Conservation (phyloP, 371 early-diverging fungal genomes). For the Mortierella sp. region DNA sequence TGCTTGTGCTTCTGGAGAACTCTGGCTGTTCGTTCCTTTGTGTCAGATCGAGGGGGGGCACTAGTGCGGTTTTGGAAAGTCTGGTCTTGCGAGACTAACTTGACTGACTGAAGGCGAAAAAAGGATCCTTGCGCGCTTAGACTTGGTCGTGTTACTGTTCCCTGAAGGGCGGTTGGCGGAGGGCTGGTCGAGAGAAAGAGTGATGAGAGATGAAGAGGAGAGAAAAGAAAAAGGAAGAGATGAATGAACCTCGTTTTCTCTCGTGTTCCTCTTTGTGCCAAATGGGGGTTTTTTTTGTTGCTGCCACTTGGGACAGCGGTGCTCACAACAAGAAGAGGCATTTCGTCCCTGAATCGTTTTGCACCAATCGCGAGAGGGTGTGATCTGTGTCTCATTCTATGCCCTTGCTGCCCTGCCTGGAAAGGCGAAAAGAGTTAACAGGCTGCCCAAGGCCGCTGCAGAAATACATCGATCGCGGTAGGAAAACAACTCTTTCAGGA, state of each 20-base stretch:
- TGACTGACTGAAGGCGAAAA: too few relatives aligned
- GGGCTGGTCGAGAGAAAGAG: not conserved
- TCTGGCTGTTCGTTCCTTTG: not conserved
- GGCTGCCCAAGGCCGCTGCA: not conserved
- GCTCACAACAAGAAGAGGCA: not conserved
- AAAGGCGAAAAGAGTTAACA: not conserved
- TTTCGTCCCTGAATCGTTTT: too few relatives aligned
- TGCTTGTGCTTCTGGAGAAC: too few relatives aligned
- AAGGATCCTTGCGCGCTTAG: too few relatives aligned
- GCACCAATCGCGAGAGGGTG: too few relatives aligned
- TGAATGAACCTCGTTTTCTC: not conserved
- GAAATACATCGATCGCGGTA: too few relatives aligned
- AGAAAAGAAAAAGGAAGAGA: not conserved
- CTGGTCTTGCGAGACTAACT: too few relatives aligned
- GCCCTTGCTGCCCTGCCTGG: not conserved
- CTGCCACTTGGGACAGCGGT: not conserved
- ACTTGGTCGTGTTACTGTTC: too few relatives aligned
- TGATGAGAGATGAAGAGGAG: not conserved
- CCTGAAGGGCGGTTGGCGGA: not conserved
- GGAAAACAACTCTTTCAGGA: too few relatives aligned
- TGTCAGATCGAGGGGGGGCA: not conserved
- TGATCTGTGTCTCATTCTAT: too few relatives aligned
- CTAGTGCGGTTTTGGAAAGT: not conserved
- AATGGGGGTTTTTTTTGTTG: not conserved
- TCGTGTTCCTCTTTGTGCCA: not conserved